A percentile compares a stretch with the other conserved stretches of the same genome.
These are phyloP conservation scores for Teunomyces barrocoloradensis DNA, from an alignment of 805 yeast genomes.

Conservation along the genomic window DNA sequence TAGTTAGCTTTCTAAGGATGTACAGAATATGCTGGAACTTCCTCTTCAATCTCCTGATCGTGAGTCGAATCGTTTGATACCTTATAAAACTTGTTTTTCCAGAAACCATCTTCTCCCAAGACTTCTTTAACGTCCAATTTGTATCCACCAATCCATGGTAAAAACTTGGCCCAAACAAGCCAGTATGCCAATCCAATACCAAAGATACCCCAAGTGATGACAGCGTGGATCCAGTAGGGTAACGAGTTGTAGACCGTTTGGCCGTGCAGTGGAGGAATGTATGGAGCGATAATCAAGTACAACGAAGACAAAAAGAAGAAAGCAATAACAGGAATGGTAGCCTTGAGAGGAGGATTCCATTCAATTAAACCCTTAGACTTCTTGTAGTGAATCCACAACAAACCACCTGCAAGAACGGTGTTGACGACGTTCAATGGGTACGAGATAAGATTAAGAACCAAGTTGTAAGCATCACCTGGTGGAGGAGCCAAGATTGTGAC, in stretches of 20 bases:
- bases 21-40: not conserved
- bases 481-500: constrained; percentile 72
- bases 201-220: constrained; percentile 76
- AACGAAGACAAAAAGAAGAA: constrained; percentile 66
- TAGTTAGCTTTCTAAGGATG: not conserved
- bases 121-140: constrained; percentile 50
- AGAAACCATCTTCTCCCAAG: constrained; percentile 66
- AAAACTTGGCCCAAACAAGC: constrained; percentile 56
- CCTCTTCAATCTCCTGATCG: constrained; percentile 3
- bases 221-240: constrained; percentile 80
- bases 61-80: constrained; percentile 20
- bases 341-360: constrained; percentile 74
- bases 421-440: constrained; percentile 81
- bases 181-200: constrained; percentile 66
- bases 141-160: constrained; percentile 58
- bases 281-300: constrained; percentile 74
- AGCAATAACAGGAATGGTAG: constrained; percentile 57
- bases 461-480: constrained; percentile 84
- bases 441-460: constrained; percentile 73
- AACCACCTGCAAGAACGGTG: constrained; percentile 59
- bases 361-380: constrained; percentile 45
- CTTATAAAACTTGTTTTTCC: constrained; percentile 59
- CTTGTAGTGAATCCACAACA: constrained; percentile 56
- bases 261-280: constrained; percentile 66
- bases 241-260: constrained; percentile 65